Base-by-base conservation (phyloP, 306 rosid species). In the Trifolium dubium region DNA sequence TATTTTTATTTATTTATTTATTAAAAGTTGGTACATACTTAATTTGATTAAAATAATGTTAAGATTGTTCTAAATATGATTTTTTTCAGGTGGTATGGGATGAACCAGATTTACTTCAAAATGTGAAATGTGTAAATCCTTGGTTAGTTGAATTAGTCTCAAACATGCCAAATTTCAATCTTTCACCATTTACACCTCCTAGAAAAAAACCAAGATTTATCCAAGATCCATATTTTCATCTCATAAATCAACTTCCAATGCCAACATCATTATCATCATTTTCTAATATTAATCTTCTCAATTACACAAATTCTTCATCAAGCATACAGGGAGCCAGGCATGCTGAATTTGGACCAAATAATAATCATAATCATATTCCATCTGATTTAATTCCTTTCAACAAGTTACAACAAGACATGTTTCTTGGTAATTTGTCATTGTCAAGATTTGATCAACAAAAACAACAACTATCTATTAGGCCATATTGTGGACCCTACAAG, bases 291-390 rank as follows among this genome's bases (percentile, higher is more conserved):
- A 79, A 84, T 68, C 85, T 82, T 80, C 79, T 86, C 44, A 81
- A 69, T 64, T 77, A 89, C 23, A 82, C 77, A 65, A 84, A 80
- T 71, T 81, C 79, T 83, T 6, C 63, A 28, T 56, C 92, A 81
- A 86, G 98, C 97, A 88, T 95, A 86, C 98, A 95, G 99, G 99
- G 97, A 95, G 97, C 98, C 99, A 95, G 99, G 99, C 99, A 95
- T 86, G 84, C 88, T 87, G 97, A 83, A 82, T 83, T 85, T 76
- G 94, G 88, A 82, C 84, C 78, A 79, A 79, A 92, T 7, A 56
- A 56, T 7, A 55, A 55, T 23, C 23, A 23, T 23, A 23, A 23
- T 23, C 23, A 23, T 29, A 1, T 10, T 41, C 81, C 91, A 35
- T 75, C 83, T n/a, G 88, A 88, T 79, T 75, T 44, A 44, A 44